These are phyloP conservation scores for Dendrobium catenatum DNA, from an alignment of 106 monocot species.

Conservation along the genomic window DNA sequence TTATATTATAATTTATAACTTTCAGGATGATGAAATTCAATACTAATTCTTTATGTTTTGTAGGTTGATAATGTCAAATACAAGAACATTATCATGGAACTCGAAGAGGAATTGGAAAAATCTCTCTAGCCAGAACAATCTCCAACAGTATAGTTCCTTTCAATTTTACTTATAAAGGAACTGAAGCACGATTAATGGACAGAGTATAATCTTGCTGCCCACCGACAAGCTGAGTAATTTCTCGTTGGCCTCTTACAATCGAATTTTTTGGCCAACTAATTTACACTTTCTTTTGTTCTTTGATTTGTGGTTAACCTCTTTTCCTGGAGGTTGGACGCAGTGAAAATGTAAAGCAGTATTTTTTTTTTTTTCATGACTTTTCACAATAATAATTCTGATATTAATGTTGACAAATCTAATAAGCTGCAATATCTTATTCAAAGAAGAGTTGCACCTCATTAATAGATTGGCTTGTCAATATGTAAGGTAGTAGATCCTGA, in stretches of 20 bases:
- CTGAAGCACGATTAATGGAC: background rate
- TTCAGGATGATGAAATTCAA: background rate
- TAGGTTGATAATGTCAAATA: slow-evolving; percentile 64
- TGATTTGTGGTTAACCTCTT: too few species aligned
- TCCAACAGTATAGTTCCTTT: slow-evolving; percentile 12
- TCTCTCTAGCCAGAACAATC: slow-evolving; percentile 48
- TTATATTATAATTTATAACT: background rate
- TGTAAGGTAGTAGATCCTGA: too few species aligned
- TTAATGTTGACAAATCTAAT: too few species aligned
- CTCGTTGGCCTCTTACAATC: background rate
- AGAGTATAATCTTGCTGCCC: background rate
- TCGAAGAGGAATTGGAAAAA: slow-evolving; percentile 71
- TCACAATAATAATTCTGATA: too few species aligned
- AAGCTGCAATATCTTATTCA: too few species aligned
- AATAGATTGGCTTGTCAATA: too few species aligned
- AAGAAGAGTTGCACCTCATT: too few species aligned
- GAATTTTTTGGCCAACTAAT: background rate
- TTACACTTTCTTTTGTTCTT: background rate
- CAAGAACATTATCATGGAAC: slow-evolving; percentile 54
- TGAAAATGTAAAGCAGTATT: too few species aligned
- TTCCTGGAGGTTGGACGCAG: too few species aligned
- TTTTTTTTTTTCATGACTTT: too few species aligned
- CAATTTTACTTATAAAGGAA: background rate
- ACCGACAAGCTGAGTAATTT: too few species aligned
- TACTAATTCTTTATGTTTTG: background rate